A percentile compares a stretch with the other conserved stretches of the same genome.
These are phyloP conservation scores for Trametes maxima DNA, from an alignment of 768 basidiomycete genomes.

Conservation along the genomic window DNA sequence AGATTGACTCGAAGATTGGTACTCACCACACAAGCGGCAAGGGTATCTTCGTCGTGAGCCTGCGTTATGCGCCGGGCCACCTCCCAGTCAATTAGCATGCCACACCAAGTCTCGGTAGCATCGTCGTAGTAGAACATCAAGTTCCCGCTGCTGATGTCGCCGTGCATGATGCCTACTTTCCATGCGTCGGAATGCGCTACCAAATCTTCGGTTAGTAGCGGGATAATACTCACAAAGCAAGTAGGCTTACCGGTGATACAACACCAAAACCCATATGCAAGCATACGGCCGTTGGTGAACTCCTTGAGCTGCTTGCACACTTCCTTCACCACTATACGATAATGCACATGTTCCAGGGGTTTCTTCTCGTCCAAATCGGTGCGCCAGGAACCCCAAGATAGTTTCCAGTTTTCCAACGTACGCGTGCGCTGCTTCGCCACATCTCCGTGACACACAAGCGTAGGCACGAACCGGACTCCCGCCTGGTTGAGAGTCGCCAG, in stretches of 20 bases:
- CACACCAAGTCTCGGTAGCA: background rate
- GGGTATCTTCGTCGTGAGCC: too few relatives aligned
- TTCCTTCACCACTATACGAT: slow-evolving; percentile 4
- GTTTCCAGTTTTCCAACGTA: background rate
- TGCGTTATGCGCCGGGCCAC: too few relatives aligned
- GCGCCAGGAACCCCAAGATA: too few relatives aligned
- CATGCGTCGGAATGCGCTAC: background rate
- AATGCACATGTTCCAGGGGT: background rate
- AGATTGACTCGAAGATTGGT: too few relatives aligned
- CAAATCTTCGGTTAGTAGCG: background rate
- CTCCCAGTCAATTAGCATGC: slow-evolving; percentile 15
- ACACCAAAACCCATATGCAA: background rate
- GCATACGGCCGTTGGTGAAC: background rate
- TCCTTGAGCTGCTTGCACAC: background rate
- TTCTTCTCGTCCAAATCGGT: background rate
- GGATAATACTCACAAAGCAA: too few relatives aligned
- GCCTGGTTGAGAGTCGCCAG: background rate
- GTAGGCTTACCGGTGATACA: background rate
- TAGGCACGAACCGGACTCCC: background rate
- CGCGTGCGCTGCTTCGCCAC: background rate
- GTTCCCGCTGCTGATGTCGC: slow-evolving; percentile 17
- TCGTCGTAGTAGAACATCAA: background rate
- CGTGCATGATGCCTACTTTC: slow-evolving; percentile 1
- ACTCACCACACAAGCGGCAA: too few relatives aligned
- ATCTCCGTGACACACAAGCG: slow-evolving; percentile 4